A percentile compares a stretch with the other conserved stretches of the same genome.
Conservation (phyloP, 2,329 filamentous ascomycete genomes). For the Fusarium hainanense region DNA sequence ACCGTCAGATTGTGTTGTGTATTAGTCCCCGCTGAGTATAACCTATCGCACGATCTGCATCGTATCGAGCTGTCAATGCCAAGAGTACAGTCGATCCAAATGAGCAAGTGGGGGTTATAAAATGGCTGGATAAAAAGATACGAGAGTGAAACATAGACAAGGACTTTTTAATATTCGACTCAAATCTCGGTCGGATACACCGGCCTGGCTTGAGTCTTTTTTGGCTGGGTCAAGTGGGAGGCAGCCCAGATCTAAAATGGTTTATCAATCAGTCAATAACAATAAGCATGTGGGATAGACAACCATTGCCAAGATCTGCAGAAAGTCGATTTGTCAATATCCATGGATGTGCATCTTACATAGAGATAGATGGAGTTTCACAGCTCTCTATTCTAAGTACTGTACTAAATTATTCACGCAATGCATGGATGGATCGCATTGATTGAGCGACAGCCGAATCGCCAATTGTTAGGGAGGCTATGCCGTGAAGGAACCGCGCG, state of each 20-base stretch:
- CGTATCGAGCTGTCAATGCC: conserved; percentile 26
- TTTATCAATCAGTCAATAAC: neutral
- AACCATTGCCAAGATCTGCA: neutral
- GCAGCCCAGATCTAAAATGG: neutral
- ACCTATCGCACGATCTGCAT: neutral
- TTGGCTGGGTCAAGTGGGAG: neutral
- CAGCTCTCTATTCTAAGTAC: neutral
- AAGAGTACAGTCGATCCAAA: conserved; percentile 16
- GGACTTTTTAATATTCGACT: conserved; percentile 4
- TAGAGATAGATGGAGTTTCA: conserved; percentile 9
- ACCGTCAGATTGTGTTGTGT: neutral
- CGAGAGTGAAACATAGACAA: conserved; percentile 18
- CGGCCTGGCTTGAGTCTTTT: conserved; percentile 17
- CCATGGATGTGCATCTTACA: neutral
- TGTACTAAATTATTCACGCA: neutral
- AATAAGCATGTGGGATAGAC: neutral
- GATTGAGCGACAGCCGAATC: conserved; percentile 3
- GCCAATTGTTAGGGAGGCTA: conserved; percentile 25
- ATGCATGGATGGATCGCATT: neutral
- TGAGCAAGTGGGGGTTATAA: conserved; percentile 19
- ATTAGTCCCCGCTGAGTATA: neutral
- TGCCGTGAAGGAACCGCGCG: conserved; percentile 34
- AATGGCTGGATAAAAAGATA: conserved; percentile 22
- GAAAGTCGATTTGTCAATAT: conserved; percentile 9
- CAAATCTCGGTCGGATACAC: conserved; percentile 10